These are phyloP conservation scores for Colletotrichum musicola DNA, from an alignment of 2,329 filamentous ascomycete species.

Conservation along the genomic window DNA sequence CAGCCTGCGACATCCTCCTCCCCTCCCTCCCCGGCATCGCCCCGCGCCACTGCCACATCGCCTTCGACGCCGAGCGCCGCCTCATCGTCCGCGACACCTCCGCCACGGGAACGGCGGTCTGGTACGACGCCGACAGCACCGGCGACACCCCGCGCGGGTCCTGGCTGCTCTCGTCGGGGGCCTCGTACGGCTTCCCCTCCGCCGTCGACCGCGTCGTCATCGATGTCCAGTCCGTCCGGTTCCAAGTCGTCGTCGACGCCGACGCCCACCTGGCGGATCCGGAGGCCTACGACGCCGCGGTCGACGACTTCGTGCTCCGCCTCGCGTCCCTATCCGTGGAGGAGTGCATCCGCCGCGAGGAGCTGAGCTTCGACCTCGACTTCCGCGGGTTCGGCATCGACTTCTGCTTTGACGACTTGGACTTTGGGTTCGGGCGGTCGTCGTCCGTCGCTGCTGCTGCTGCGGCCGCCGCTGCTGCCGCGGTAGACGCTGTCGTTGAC, in stretches of 20 bases:
- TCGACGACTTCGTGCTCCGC: slow-evolving; percentile 48
- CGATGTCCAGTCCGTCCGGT: slow-evolving; percentile 55
- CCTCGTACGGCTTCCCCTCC: slow-evolving; percentile 49
- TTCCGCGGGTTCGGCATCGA: slow-evolving; percentile 30
- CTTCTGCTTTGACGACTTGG: slow-evolving; percentile 29
- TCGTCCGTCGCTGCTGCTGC: background rate
- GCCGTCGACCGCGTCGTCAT: slow-evolving; percentile 51
- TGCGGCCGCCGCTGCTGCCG: background rate
- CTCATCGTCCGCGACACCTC: slow-evolving; percentile 56
- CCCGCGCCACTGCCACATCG: slow-evolving; percentile 52
- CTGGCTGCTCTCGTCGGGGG: slow-evolving; percentile 52
- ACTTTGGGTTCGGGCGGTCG: background rate
- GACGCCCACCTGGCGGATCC: slow-evolving; percentile 48
- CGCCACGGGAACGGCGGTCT: slow-evolving; percentile 53
- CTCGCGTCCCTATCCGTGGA: slow-evolving; percentile 11
- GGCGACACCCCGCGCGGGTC: slow-evolving; percentile 52
- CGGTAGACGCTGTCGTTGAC: background rate
- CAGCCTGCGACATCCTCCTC: slow-evolving; percentile 53
- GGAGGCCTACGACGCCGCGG: slow-evolving; percentile 49
- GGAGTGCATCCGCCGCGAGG: slow-evolving; percentile 1
- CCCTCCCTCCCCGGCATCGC: slow-evolving; percentile 51
- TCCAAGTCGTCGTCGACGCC: slow-evolving; percentile 55
- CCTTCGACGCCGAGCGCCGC: slow-evolving; percentile 54
- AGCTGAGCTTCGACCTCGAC: slow-evolving; percentile 18
- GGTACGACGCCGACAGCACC: slow-evolving; percentile 56